phyloP scores from a whole-genome alignment of 202 grass and related monocot species.

The Zoysia matrella region DNA sequence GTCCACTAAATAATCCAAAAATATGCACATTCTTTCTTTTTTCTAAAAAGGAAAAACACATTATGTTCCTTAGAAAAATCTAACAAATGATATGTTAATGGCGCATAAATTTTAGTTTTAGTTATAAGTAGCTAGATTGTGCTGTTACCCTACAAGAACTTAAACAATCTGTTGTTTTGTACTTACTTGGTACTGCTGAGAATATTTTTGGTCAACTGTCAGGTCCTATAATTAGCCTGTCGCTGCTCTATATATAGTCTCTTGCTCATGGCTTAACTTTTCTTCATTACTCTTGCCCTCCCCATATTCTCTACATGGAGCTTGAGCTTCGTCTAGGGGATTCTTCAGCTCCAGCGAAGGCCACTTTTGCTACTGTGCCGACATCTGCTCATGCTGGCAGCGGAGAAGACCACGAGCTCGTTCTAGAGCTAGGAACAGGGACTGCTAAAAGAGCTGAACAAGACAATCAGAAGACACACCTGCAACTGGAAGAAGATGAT shows the following conservation, averaged over 20 bases:
- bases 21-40: background rate
- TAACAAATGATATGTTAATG: slow-evolving; percentile 14
- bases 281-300: background rate
- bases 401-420: slow-evolving; percentile 36
- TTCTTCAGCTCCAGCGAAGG: slow-evolving; percentile 32
- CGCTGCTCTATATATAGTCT: slow-evolving; percentile 38
- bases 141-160: background rate
- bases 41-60: no score
- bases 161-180: background rate
- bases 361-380: background rate
- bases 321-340: slow-evolving; percentile 64
- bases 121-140: background rate
- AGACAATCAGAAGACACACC: slow-evolving; percentile 17
- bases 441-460: slow-evolving; percentile 23
- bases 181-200: slow-evolving; percentile 4
- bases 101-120: slow-evolving; percentile 1
- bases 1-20: background rate
- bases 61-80: background rate
- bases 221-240: slow-evolving; percentile 29
- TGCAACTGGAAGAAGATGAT: background rate
- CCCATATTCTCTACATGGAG: slow-evolving; percentile 45
- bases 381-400: background rate
- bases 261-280: slow-evolving; percentile 22
- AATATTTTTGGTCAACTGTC: slow-evolving; percentile 33
- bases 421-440: slow-evolving; percentile 46